Conservation (phyloP, 805 yeast species). For the Metschnikowia baotianmanensis region DNA sequence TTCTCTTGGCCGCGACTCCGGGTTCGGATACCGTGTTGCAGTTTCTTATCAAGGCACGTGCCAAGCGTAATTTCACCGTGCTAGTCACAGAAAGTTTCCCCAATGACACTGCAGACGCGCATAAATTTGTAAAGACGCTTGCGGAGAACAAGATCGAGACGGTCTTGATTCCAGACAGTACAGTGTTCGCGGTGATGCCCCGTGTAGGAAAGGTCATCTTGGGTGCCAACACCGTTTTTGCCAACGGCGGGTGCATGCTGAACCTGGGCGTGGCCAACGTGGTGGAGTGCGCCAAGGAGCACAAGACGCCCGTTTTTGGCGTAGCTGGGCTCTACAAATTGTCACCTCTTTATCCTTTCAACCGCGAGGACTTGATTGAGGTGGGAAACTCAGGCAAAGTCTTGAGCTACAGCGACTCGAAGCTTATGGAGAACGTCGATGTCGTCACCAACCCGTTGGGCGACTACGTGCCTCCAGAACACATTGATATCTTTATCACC, state of each 20-base stretch:
- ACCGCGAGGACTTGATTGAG: slow-evolving; percentile 77
- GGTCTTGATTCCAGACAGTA: slow-evolving; percentile 87
- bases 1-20: slow-evolving; percentile 90
- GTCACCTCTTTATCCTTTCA: slow-evolving; percentile 90
- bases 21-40: slow-evolving; percentile 85
- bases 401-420: slow-evolving; percentile 68
- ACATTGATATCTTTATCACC: slow-evolving; percentile 90
- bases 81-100: slow-evolving; percentile 91
- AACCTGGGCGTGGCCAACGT: slow-evolving; percentile 90
- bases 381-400: slow-evolving; percentile 94
- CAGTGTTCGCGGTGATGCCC: slow-evolving; percentile 94
- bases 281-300: slow-evolving; percentile 94
- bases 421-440: slow-evolving; percentile 67
- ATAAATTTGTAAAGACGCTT: slow-evolving; percentile 71
- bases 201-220: slow-evolving; percentile 94
- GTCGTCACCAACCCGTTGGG: slow-evolving; percentile 80
- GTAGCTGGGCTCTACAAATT: slow-evolving; percentile 92
- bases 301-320: slow-evolving; percentile 93
- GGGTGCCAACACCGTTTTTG: slow-evolving; percentile 89
- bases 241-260: slow-evolving; percentile 92
- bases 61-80: slow-evolving; percentile 89
- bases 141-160: slow-evolving; percentile 87
- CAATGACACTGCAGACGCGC: slow-evolving; percentile 75
- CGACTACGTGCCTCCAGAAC: slow-evolving; percentile 92
- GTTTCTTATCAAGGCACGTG: slow-evolving; percentile 80